Percentiles rank a stretch among this genome's conserved stretches.
phyloP scores from a whole-genome alignment of 164 flowering plant genomes.

The Magnolia changhungtana region DNA sequence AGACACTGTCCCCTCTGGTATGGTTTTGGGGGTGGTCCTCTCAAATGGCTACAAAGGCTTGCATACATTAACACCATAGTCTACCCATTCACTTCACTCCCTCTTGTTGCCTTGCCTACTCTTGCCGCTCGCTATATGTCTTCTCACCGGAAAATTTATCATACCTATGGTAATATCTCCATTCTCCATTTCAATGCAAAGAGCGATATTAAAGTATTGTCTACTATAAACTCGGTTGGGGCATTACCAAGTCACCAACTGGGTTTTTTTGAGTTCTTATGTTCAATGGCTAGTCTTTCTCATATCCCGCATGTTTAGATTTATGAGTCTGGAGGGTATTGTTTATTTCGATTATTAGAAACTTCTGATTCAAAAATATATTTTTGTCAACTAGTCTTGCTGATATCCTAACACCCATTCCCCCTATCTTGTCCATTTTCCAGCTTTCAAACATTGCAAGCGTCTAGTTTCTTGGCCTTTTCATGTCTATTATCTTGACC shows the following conservation, averaged over 20 bases:
- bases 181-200: neutral
- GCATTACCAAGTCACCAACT: too few species aligned
- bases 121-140: slow-evolving; percentile 98
- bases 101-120: slow-evolving; percentile 91
- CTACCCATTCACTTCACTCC: slow-evolving; percentile 95
- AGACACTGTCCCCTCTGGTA: slow-evolving; percentile 98
- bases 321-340: neutral
- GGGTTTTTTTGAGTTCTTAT: neutral
- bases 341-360: neutral
- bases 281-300: neutral
- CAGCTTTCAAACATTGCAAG: slow-evolving; percentile 93
- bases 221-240: too few species aligned
- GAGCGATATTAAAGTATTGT: neutral
- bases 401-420: neutral
- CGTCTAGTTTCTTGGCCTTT: slow-evolving; percentile 76
- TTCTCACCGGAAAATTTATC: slow-evolving; percentile 94
- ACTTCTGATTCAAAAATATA: neutral
- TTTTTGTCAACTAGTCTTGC: neutral
- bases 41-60: slow-evolving; percentile 86
- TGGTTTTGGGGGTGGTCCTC: slow-evolving; percentile 91
- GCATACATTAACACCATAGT: slow-evolving; percentile 93
- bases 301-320: neutral
- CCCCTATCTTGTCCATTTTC: slow-evolving; percentile 3
- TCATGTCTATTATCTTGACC: slow-evolving; percentile 83
- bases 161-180: slow-evolving; percentile 80